These are phyloP conservation scores for Cyclotella choctawhatcheeana DNA, from an alignment of 108 stramenopile species.

Conservation along the genomic window DNA sequence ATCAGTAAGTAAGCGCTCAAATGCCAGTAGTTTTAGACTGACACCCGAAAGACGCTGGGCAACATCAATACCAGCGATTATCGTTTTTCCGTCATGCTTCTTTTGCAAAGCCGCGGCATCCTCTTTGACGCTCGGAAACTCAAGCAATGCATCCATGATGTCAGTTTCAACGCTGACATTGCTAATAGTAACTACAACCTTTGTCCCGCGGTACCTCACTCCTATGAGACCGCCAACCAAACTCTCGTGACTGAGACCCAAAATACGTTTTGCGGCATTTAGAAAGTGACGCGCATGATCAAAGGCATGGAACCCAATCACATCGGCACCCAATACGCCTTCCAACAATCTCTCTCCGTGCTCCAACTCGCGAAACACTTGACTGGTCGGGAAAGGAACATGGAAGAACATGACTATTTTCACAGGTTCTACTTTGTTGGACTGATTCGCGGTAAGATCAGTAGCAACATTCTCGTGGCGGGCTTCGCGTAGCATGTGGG, in stretches of 20 bases:
- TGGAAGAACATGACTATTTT: slow-evolving; percentile 97
- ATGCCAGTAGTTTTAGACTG: slow-evolving; percentile 94
- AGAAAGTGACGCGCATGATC: slow-evolving; percentile 99
- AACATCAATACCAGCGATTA: slow-evolving; percentile 93
- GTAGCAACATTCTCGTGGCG: slow-evolving; percentile 36
- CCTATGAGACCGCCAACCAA: slow-evolving; percentile 95
- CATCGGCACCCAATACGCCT: slow-evolving; percentile 97
- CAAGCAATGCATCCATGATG: slow-evolving; percentile 70
- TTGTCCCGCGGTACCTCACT: slow-evolving; percentile 87
- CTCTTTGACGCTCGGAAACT: slow-evolving; percentile 66
- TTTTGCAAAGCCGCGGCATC: slow-evolving; percentile 57
- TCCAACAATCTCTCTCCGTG: slow-evolving; percentile 92
- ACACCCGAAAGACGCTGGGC: slow-evolving; percentile 94
- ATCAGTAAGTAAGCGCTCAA: slow-evolving; percentile 92
- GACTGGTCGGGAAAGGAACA: slow-evolving; percentile 98
- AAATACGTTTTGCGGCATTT: slow-evolving; percentile 97
- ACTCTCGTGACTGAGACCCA: slow-evolving; percentile 94
- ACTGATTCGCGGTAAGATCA: neutral
- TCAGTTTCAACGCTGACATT: slow-evolving; percentile 98
- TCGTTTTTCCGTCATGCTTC: slow-evolving; percentile 77
- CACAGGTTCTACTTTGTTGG: neutral
- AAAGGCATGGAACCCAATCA: slow-evolving; percentile 99
- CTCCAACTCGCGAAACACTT: slow-evolving; percentile 97
- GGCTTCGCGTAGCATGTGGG: slow-evolving; percentile 73
- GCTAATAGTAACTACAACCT: slow-evolving; percentile 95